Evolutionary conservation across 177 flowering plant genomes (phyloP).

Genomic region (Vitis hybrid): DNA sequence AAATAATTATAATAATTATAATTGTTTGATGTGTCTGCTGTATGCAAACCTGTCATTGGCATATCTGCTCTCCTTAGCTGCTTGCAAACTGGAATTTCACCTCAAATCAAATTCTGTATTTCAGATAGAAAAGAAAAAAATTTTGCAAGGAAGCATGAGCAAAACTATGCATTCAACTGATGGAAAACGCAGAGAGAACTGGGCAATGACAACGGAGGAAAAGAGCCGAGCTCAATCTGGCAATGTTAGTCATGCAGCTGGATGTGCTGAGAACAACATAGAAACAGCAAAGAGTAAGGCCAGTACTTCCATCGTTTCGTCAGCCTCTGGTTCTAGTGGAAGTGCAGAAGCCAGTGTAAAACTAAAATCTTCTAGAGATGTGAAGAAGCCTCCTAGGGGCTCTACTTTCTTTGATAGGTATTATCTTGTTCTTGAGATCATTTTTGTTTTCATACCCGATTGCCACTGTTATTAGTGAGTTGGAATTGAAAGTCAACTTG

Average conservation of each 20-base stretch:
- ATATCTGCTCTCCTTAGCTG: neutral
- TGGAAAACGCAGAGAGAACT: slow-evolving; percentile 25
- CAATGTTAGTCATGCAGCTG: too few relatives aligned
- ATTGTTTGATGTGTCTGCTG: neutral
- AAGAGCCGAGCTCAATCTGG: too few relatives aligned
- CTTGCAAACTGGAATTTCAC: neutral
- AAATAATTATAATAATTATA: too few relatives aligned
- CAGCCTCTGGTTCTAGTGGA: slow-evolving; percentile 23
- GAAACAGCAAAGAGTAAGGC: slow-evolving; percentile 20
- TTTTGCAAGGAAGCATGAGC: slow-evolving; percentile 50
- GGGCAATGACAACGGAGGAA: slow-evolving; percentile 13
- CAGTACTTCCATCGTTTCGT: slow-evolving; percentile 12
- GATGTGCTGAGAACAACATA: too few relatives aligned
- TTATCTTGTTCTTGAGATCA: neutral
- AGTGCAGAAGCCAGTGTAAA: slow-evolving; percentile 20
- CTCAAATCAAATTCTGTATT: neutral
- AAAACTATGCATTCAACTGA: slow-evolving; percentile 28
- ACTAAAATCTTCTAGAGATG: slow-evolving; percentile 30
- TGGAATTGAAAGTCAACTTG: neutral
- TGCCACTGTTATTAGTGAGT: neutral
- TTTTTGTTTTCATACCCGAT: neutral
- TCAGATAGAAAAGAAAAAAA: slow-evolving; percentile 85
- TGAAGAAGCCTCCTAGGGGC: slow-evolving; percentile 43
- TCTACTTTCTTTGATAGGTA: slow-evolving; percentile 87
- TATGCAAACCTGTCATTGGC: neutral